A percentile compares a stretch with the other conserved stretches of the same genome.
These are phyloP conservation scores for Backusella sp. DNA, from an alignment of 192 early-diverging fungal genomes.

Conservation along the genomic window DNA sequence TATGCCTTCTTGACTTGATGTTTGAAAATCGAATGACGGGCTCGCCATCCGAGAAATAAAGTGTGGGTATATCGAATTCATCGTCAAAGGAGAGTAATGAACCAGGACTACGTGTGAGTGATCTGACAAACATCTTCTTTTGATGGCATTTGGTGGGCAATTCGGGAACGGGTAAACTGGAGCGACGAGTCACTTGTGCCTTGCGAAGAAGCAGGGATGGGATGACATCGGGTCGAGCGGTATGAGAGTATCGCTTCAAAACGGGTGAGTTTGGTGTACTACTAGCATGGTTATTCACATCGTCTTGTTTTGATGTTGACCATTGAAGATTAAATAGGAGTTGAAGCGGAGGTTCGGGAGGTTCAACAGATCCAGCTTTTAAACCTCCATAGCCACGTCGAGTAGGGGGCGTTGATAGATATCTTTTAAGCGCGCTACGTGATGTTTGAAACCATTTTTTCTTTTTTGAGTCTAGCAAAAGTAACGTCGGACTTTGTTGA, in stretches of 20 bases:
- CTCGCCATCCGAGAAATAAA: not conserved
- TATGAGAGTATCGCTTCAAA: not conserved
- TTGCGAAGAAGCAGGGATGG: not conserved
- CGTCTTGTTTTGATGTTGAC: not conserved
- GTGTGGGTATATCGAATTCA: not conserved
- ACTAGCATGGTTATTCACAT: not conserved
- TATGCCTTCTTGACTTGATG: constrained; percentile 6
- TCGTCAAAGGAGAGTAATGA: not conserved
- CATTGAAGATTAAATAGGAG: constrained; percentile 11
- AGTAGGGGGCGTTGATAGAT: not conserved
- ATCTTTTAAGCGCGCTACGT: not conserved
- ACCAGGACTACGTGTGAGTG: not conserved
- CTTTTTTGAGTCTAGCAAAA: not conserved
- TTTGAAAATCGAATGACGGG: not conserved
- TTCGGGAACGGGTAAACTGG: not conserved
- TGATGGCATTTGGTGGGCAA: not conserved
- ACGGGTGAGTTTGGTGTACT: not conserved
- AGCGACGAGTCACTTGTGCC: not conserved
- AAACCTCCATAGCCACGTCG: constrained; percentile 8
- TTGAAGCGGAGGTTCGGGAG: constrained; percentile 11
- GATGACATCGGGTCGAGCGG: not conserved
- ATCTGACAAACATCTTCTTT: not conserved
- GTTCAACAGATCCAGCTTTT: constrained; percentile 10
- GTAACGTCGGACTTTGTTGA: not conserved
- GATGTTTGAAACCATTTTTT: constrained; percentile 8